Evolutionary conservation across 768 basidiomycete species (phyloP), one percentile per base, ranked within the genome.

Genomic region (Russula emetica): DNA sequence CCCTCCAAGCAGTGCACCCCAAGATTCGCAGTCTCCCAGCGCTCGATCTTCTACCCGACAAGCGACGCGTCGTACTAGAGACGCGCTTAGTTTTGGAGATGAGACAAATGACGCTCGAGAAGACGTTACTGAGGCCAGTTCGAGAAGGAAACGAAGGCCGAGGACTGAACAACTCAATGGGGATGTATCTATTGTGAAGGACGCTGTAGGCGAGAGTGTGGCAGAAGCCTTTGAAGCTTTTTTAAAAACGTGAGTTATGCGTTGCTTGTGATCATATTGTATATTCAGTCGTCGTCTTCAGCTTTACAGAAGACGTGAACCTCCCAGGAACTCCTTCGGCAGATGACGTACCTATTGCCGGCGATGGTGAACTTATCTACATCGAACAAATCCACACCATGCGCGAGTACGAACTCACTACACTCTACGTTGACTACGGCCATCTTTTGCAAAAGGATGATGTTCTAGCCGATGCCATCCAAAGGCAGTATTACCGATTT

Each of bases 401-500:
- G 93, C 88, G 90, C 66, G 92, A 95, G 73, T 94, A 91, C 73
- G 90, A 94, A 72, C 81, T 97, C 58, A 92, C 93, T 10, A 98
- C 96, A 0, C 87, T 99, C 72, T 99, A 98, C 72, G 88, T 99
- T 75, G 95, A 98, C 78, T 98, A 89, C 64, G 83, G 85, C 11
- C 94, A 99, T 73, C 81, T 98, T 40, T 82, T 97, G 30, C 85
- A 89, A 72, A 83, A 86, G 59, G 95, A 98, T 73, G 94, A 97
- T 67, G 88, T 94, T 6, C 87, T 98, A 22, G 95, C 96, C 0
- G 85, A 91, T 67, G 96, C 96, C 2, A 92, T 99, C 63, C 87
- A 90, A 68, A 90, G 86, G 66, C 93, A 97, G 72, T 98, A 99
- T 73, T 98, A 98, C 73, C 87, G 97, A 71, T 98, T 98, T 76